Conservation (phyloP, 805 yeast species). For the Saturnispora silvae region DNA sequence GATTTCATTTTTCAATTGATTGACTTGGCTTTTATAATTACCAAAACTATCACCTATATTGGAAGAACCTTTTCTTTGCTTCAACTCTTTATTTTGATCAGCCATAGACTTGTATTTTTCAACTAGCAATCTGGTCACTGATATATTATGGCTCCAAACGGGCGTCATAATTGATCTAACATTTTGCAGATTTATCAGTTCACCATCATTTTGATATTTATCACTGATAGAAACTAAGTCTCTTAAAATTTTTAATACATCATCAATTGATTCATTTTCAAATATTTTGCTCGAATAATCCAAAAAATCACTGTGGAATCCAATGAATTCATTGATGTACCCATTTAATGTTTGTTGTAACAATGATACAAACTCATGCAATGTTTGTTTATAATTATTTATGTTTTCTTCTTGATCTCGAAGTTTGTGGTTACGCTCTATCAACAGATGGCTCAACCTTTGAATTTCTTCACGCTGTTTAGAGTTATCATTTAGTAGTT, state of each 20-base stretch:
- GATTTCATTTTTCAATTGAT: constrained; percentile 2
- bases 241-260: constrained; percentile 2
- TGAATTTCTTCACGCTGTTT: background rate
- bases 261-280: constrained; percentile 7
- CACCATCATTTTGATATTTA: constrained; percentile 3
- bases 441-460: background rate
- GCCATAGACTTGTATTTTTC: background rate
- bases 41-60: background rate
- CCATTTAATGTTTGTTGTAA: constrained; percentile 6
- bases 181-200: constrained; percentile 5
- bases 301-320: constrained; percentile 8
- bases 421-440: background rate
- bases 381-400: background rate
- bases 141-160: constrained; percentile 5
- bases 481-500: background rate
- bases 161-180: constrained; percentile 7
- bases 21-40: constrained; percentile 1
- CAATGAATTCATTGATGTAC: constrained; percentile 8
- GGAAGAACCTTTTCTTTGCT: background rate
- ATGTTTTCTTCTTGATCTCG: background rate
- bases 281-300: constrained; percentile 1
- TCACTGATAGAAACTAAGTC: background rate
- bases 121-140: background rate
- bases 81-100: background rate
- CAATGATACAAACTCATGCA: constrained; percentile 5